Base-by-base conservation (phyloP, 2,329 filamentous ascomycete genomes). In the Nemania abortiva region DNA sequence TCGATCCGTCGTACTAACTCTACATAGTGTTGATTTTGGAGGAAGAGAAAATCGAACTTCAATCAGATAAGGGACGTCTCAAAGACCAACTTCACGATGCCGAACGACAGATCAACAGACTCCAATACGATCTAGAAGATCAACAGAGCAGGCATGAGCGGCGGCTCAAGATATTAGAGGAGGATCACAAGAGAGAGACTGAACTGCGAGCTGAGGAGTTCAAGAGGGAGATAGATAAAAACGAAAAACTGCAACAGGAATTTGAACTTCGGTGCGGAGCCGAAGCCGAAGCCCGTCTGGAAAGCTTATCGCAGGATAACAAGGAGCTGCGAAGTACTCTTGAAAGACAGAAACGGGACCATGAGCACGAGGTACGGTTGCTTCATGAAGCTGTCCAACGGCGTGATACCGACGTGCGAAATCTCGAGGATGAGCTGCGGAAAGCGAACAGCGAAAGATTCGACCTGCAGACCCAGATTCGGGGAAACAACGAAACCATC, bases 71-170 rank as follows among this genome's bases (percentile, higher is more conserved):
- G 54, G 79, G 82, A 6, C 72, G 77, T 6, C 76, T 95, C 6
- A 88, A 91, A 56, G 84, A 85, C n/a, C 92, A 97, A 68, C 81
- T 97, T 0, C 82, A 84, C 67, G 89, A 92, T 65, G 84, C 86
- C 2, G 82, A 85, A 58, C 90, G 83, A 76, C 85, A 81, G 72
- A 89, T 82, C 70, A 82, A 87, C 72, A 81, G 67, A 72, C 81
- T 77, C 75, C 86, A 74, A 71, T 77, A 75, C 70, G 81, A 77
- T 72, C 75, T 80, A 69, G 85, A 82, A 78, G 81, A 72, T 70
- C 84, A 81, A 80, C 84, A 78, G 76, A 82, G 78, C 67, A 77
- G 74, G n/a, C 67, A 74, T 63, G 72, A 77, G 42, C 75, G 74
- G 56, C 72, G 74, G 50, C 71, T 65, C 60, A 75, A 76, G 42